Base-by-base conservation (phyloP, 345 rosid genomes). In the Corchorus capsularis region DNA sequence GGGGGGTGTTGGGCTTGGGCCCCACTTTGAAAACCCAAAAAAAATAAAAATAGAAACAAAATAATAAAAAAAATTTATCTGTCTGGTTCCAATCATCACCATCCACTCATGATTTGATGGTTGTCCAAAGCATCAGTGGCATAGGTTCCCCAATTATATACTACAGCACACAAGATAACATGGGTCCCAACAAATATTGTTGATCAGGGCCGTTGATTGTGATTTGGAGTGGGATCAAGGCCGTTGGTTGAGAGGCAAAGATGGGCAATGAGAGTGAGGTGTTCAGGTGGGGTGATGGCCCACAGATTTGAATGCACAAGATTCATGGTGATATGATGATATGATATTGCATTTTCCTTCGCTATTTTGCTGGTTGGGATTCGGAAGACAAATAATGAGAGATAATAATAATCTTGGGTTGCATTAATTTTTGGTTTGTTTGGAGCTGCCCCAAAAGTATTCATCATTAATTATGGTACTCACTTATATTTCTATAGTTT, bases 81-180 rank as follows among this genome's bases (percentile, higher is more conserved):
- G 87, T 91, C 89, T 79, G 85, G 76, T 81, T 84, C 89, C 88
- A 81, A 89, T 86, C 92, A 89, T 85, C 75, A 79, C 80, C 79
- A 82, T 75, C 82, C 79, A 77, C 78, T 77, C 84, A 74, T 86
- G 88, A 89, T 87, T 83, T 81, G 87, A 86, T 84, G 86, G 83
- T 82, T 82, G 84, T 75, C 85, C 85, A 69, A 55, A 70, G 55
- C 81, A 22, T 71, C 75, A 69, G 73, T 74, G 82, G 79, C 76
- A 65, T 64, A 10, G 75, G 73, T 67, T 69, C 82, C 88, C 88
- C 71, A 67, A 73, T 81, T 56, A 71, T 83, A 69, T 66, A 8
- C 64, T 59, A 77, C 83, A 69, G 69, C 75, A 43, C 57, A 78
- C 62, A 66, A 7, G 35, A 35, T 69, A 35, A 35, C 73, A 52